Evolutionary conservation across 352 stramenopile genomes (phyloP), one percentile per base, ranked within the genome.

Genomic region (Phytopythium oedochilum): DNA sequence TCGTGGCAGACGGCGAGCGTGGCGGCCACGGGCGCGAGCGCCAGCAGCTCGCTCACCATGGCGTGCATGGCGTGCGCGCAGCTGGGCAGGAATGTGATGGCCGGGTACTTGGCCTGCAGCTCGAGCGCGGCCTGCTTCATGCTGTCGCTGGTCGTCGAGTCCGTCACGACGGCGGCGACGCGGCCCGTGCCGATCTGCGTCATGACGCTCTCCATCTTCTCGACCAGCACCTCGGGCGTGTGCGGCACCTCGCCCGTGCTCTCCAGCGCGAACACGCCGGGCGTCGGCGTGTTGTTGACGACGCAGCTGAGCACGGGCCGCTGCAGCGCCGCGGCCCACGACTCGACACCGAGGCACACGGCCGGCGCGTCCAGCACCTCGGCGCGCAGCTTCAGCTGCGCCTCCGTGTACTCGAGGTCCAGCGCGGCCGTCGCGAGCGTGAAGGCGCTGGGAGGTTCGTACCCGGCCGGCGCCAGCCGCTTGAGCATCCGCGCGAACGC

Each of bases 401-500:
- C 67, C 25, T 82, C 71, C 7, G 73, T 73, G 66, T 83, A 88
- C 59, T 88, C 78, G 15, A 78, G 57, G 57, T 88, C 75, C 17
- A 91, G 70, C 22, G 69, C 57, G 12, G 73, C 64, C 34, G 75
- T 86, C 23, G 71, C 61, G 23, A 88, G 65, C 34, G 65, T 55
- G 38, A 79, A 80, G 0, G 72, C 73, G 53, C 73, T 82, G 4
- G 75, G 75, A 2, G 70, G 58, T 8, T 81, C 73, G 61, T 87
- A 86, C 9, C 29, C 36, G 29, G 45, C 32, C 4, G 74, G 67
- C 38, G 72, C 70, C 63, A 89, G 60, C 18, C 70, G 71, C 64
- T 88, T 88, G 31, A 89, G 59, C 58, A 92, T 57, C 54, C 83
- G 71, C 39, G 71, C 59, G 58, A 92, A 92, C 25, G 66, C 63